These are phyloP conservation scores for Trichoderma virens DNA, from an alignment of 495 filamentous ascomycete genomes.

Conservation along the genomic window DNA sequence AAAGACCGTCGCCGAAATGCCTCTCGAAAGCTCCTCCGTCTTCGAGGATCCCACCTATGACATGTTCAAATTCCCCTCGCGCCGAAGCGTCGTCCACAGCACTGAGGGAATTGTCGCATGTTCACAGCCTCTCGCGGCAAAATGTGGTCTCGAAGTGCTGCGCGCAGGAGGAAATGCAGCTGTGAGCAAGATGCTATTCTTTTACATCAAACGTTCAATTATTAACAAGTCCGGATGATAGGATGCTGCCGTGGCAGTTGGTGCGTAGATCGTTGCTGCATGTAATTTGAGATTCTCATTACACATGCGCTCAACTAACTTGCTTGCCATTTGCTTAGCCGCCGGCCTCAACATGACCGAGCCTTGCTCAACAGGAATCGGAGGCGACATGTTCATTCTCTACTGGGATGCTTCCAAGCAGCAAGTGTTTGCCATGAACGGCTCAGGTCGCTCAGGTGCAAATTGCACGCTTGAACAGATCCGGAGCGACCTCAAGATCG, in stretches of 20 bases:
- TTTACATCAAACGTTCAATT: not conserved
- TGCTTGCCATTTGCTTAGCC: slow-evolving; percentile 33
- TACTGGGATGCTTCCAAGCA: slow-evolving; percentile 80
- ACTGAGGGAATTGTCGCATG: slow-evolving; percentile 88
- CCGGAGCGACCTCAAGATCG: slow-evolving; percentile 59
- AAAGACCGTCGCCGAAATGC: slow-evolving; percentile 24
- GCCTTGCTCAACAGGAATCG: slow-evolving; percentile 89
- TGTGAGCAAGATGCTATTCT: slow-evolving; percentile 39
- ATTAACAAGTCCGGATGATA: slow-evolving; percentile 24
- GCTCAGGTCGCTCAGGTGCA: slow-evolving; percentile 74
- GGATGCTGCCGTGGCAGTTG: slow-evolving; percentile 84
- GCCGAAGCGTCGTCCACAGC: slow-evolving; percentile 88
- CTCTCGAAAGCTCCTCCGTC: slow-evolving; percentile 37
- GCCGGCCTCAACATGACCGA: slow-evolving; percentile 91
- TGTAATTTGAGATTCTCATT: not conserved
- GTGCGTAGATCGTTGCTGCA: slow-evolving; percentile 13
- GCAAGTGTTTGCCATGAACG: slow-evolving; percentile 79
- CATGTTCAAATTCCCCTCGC: slow-evolving; percentile 66
- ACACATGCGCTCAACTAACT: not conserved
- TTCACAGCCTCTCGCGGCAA: slow-evolving; percentile 83
- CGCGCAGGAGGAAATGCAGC: slow-evolving; percentile 88
- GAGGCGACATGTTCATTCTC: slow-evolving; percentile 96
- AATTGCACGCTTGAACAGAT: slow-evolving; percentile 61
- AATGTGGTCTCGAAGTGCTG: slow-evolving; percentile 77
- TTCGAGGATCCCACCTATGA: slow-evolving; percentile 55